Percentiles rank a stretch among this genome's conserved stretches.
These are phyloP conservation scores for Lachnellula cervina DNA, from an alignment of 2,329 filamentous ascomycete genomes.

Conservation along the genomic window DNA sequence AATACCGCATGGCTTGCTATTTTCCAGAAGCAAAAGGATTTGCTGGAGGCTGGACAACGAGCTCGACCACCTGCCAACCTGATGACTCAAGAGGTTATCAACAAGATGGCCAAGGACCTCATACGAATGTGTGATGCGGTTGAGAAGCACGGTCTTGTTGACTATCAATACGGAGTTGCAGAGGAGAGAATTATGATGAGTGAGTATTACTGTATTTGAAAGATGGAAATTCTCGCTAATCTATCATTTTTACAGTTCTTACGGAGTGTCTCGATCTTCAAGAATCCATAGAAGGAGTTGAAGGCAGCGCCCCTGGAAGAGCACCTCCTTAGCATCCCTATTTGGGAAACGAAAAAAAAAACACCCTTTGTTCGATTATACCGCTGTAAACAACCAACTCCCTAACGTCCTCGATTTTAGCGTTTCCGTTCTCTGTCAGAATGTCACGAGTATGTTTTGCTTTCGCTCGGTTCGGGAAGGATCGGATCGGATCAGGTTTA, in stretches of 20 bases:
- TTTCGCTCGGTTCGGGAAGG: background rate
- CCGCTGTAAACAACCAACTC: constrained; percentile 5
- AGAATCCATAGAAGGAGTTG: constrained; percentile 34
- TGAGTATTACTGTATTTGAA: constrained; percentile 41
- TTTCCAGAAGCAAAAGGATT: constrained; percentile 77
- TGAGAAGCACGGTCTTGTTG: constrained; percentile 88
- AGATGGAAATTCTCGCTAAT: background rate
- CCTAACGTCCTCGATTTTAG: constrained; percentile 3
- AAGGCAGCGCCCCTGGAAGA: constrained; percentile 15
- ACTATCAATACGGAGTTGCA: constrained; percentile 96
- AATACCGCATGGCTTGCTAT: constrained; percentile 87
- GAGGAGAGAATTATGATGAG: constrained; percentile 85
- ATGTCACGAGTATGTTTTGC: background rate
- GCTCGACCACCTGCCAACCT: constrained; percentile 48
- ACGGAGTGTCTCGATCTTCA: constrained; percentile 49
- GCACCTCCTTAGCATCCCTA: constrained; percentile 21
- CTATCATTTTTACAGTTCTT: constrained; percentile 38
- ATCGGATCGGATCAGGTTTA: background rate
- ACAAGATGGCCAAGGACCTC: constrained; percentile 77
- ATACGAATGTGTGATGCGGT: constrained; percentile 79
- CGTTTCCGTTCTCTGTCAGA: constrained; percentile 1
- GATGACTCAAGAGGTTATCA: constrained; percentile 63
- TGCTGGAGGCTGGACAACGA: constrained; percentile 43
- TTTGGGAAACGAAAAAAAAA: background rate
- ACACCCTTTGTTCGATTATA: constrained; percentile 1